phyloP scores from a whole-genome alignment of 768 basidiomycete species.

The Filobasidium floriforme region DNA sequence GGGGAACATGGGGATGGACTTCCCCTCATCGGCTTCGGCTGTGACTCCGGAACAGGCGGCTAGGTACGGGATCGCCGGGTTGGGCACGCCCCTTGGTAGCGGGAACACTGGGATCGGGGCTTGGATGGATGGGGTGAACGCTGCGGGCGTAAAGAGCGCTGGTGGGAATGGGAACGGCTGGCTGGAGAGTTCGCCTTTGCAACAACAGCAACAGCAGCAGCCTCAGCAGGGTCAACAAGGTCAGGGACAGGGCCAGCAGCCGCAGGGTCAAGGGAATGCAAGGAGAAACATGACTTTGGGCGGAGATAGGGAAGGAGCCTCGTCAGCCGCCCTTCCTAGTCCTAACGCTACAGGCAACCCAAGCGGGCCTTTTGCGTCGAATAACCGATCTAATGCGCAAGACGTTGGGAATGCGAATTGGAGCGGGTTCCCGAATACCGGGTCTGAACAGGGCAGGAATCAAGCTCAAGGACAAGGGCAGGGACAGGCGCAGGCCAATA shows the following conservation, averaged over 20 bases:
- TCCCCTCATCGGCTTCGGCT: neutral
- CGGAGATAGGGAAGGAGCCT: neutral
- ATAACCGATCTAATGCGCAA: no score
- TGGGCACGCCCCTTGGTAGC: neutral
- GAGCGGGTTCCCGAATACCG: no score
- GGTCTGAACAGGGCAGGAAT: neutral
- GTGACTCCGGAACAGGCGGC: slow-evolving; percentile 1
- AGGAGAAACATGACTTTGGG: neutral
- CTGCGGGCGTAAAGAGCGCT: slow-evolving; percentile 1
- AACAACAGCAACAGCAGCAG: neutral
- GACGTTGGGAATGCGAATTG: no score
- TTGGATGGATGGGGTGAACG: slow-evolving; percentile 10
- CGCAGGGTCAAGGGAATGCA: neutral
- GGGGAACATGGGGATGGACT: neutral
- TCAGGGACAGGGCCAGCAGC: neutral
- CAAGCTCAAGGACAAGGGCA: neutral
- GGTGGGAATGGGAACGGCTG: neutral
- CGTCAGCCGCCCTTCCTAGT: neutral
- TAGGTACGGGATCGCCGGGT: slow-evolving; percentile 1
- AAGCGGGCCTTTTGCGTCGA: no score
- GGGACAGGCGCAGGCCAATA: neutral
- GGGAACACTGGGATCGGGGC: neutral
- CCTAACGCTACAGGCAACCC: no score
- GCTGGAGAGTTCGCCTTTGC: neutral
- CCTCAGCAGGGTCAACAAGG: neutral